Conservation (phyloP, 2,329 filamentous ascomycete genomes). For the Fusarium sp. region DNA sequence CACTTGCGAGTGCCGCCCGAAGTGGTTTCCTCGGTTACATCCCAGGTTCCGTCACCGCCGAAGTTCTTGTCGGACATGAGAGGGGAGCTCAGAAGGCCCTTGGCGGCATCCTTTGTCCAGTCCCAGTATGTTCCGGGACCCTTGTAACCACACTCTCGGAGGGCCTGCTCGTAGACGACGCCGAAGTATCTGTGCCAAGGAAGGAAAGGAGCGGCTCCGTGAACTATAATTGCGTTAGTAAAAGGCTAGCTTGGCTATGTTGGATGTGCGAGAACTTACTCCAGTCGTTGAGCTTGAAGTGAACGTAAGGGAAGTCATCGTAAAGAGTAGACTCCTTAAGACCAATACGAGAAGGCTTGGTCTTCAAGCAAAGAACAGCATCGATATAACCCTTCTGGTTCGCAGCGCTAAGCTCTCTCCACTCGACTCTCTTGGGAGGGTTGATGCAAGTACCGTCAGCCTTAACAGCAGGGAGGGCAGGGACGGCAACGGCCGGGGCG, state of each 20-base stretch:
- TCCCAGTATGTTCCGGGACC: slow-evolving; percentile 19
- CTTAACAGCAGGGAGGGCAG: not conserved
- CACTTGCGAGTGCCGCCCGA: not conserved
- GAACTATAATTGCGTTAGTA: not conserved
- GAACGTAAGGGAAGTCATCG: slow-evolving; percentile 15
- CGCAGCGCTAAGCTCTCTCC: not conserved
- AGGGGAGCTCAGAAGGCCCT: not conserved
- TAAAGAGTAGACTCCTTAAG: slow-evolving; percentile 12
- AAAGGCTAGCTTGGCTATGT: accelerated
- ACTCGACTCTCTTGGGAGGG: slow-evolving; percentile 11
- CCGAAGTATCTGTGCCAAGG: slow-evolving; percentile 19
- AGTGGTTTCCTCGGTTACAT: accelerated
- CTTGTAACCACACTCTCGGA: slow-evolving; percentile 8
- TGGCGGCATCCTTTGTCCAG: slow-evolving; percentile 2
- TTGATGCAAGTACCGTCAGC: not conserved
- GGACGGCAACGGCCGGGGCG: not conserved
- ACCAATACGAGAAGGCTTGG: slow-evolving; percentile 16
- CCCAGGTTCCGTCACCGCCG: not conserved
- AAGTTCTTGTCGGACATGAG: slow-evolving; percentile 9
- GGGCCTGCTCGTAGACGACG: slow-evolving; percentile 1
- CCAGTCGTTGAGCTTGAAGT: not conserved
- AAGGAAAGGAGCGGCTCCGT: slow-evolving; percentile 7
- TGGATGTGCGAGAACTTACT: not conserved
- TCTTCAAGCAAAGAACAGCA: slow-evolving; percentile 18
- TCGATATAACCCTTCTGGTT: slow-evolving; percentile 14